Conservation (phyloP, 768 basidiomycete genomes). For the Pisolithus marmoratus region DNA sequence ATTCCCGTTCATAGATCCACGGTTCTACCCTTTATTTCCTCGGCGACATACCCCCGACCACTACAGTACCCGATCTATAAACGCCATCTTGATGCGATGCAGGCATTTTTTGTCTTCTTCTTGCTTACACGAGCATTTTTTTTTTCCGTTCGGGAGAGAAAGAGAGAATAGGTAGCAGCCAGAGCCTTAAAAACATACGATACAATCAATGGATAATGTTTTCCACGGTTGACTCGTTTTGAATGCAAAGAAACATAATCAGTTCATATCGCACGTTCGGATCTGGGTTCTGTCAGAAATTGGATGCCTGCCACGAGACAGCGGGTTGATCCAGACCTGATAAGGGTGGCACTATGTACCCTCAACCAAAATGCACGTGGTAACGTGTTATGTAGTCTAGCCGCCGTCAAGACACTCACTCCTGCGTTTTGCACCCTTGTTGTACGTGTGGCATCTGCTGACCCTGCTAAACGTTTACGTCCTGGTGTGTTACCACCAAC, state of each 20-base stretch:
- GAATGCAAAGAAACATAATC: neutral
- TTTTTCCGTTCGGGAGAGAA: constrained; percentile 10
- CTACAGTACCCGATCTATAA: neutral
- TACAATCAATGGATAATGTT: constrained; percentile 26
- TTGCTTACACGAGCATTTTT: neutral
- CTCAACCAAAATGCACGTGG: no score
- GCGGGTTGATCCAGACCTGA: no score
- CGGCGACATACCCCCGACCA: constrained; percentile 19
- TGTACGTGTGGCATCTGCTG: no score
- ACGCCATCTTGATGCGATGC: constrained; percentile 18
- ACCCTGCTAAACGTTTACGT: no score
- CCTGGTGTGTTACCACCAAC: no score
- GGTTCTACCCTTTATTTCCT: constrained; percentile 7
- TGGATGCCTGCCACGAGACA: no score
- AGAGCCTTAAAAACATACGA: constrained; percentile 17
- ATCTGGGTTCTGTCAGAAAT: no score
- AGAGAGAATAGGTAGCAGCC: constrained; percentile 16
- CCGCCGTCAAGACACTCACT: no score
- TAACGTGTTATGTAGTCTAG: no score
- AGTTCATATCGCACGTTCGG: no score
- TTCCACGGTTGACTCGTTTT: neutral
- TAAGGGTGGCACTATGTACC: no score
- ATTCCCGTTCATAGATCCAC: neutral
- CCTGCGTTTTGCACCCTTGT: no score
- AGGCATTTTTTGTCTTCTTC: neutral